A percentile compares a stretch with the other conserved stretches of the same genome.
Evolutionary conservation across 805 yeast genomes (phyloP).

Genomic region (Allodekkera sacchari): DNA sequence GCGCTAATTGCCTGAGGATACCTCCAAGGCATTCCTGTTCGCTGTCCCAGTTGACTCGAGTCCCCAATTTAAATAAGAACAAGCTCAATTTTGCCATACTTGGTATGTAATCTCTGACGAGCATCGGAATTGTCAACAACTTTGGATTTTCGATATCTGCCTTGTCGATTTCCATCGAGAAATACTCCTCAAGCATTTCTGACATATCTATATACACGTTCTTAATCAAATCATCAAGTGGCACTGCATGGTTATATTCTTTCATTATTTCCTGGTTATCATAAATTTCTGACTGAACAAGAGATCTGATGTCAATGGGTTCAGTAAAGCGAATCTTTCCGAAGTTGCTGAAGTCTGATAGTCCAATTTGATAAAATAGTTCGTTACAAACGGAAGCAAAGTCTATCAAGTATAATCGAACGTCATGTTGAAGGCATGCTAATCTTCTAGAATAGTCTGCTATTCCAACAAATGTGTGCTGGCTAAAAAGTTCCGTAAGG

Average conservation of each 20-base stretch:
- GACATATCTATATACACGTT: slow-evolving; percentile 34
- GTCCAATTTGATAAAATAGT: slow-evolving; percentile 72
- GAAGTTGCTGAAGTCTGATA: slow-evolving; percentile 74
- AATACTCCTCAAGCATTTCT: slow-evolving; percentile 80
- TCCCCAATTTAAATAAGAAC: slow-evolving; percentile 55
- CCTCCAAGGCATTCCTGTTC: slow-evolving; percentile 66
- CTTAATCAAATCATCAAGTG: slow-evolving; percentile 7
- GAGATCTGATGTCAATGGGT: slow-evolving; percentile 25
- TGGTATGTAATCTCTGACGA: slow-evolving; percentile 59
- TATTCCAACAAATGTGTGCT: slow-evolving; percentile 71
- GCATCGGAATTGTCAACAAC: slow-evolving; percentile 54
- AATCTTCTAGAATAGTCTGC: slow-evolving; percentile 65
- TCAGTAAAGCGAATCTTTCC: slow-evolving; percentile 44
- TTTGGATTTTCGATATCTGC: slow-evolving; percentile 26
- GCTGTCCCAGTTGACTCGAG: slow-evolving; percentile 51
- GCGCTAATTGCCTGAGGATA: slow-evolving; percentile 58
- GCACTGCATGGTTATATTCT: slow-evolving; percentile 6
- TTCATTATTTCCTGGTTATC: slow-evolving; percentile 11
- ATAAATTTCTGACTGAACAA: slow-evolving; percentile 31
- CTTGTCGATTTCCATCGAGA: slow-evolving; percentile 38
- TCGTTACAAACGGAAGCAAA: slow-evolving; percentile 62
- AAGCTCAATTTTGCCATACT: slow-evolving; percentile 53
- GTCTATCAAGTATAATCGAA: slow-evolving; percentile 69
- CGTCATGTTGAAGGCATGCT: slow-evolving; percentile 79
- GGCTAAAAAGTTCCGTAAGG: slow-evolving; percentile 59